phyloP scores from a whole-genome alignment of 257 asterid genomes.

The Ocimum tenuiflorum region DNA sequence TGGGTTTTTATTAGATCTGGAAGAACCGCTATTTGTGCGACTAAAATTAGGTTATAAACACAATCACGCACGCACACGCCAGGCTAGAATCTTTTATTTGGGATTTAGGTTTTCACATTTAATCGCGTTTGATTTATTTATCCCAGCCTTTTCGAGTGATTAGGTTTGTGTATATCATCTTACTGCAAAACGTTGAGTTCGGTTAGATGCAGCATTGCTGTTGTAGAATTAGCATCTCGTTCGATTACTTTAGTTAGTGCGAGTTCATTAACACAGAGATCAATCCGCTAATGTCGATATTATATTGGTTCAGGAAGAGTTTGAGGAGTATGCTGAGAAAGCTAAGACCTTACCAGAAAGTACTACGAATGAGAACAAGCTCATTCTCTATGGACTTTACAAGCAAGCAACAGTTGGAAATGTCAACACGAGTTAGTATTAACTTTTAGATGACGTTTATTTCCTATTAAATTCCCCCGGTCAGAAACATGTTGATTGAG shows the following conservation, averaged over 20 bases:
- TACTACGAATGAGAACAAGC: conserved; percentile 60
- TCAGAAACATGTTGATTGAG: background rate
- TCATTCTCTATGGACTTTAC: conserved; percentile 77
- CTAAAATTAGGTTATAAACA: background rate
- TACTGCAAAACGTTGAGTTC: no score
- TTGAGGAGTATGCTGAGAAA: conserved; percentile 79
- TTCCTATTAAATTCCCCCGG: background rate
- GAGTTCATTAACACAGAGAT: background rate
- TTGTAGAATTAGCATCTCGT: background rate
- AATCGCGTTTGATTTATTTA: no score
- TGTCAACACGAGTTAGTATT: conserved; percentile 56
- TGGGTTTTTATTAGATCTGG: background rate
- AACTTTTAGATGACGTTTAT: background rate
- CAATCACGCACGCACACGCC: background rate
- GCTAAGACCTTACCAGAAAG: conserved; percentile 77
- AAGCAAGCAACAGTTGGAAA: conserved; percentile 78
- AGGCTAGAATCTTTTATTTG: background rate
- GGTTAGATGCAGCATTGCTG: no score
- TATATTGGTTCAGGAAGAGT: conserved; percentile 60
- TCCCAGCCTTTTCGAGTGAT: no score
- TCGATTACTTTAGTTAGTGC: background rate
- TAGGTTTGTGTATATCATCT: no score
- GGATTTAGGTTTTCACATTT: no score
- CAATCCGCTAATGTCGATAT: background rate
- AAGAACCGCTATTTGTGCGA: background rate